These are phyloP conservation scores for Chrysanthemum makinoi DNA, from an alignment of 129 eudicot genomes.

Conservation along the genomic window DNA sequence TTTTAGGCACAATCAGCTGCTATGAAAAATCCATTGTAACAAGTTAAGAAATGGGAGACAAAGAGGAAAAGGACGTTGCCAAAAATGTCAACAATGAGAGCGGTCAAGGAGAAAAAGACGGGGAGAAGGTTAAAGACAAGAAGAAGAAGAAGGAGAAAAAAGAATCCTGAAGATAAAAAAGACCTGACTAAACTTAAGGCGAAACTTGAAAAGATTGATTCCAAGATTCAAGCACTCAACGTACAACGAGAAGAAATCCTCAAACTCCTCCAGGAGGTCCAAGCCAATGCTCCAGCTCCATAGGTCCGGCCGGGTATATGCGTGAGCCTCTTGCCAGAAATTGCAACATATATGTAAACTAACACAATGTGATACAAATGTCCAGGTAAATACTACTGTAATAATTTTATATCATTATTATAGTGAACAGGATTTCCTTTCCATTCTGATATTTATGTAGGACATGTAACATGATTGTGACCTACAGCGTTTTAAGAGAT, in stretches of 20 bases:
- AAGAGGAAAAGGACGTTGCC: slow-evolving; percentile 37
- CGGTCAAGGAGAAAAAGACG: slow-evolving; percentile 33
- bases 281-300: slow-evolving; percentile 34
- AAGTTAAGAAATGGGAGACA: slow-evolving; percentile 51
- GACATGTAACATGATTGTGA: not conserved
- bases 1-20: not conserved
- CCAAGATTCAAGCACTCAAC: slow-evolving; percentile 45
- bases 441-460: not conserved
- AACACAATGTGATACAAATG: not conserved
- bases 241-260: slow-evolving; percentile 55
- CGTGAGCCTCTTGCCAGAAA: not conserved
- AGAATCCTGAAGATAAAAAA: slow-evolving; percentile 60
- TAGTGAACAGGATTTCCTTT: not conserved
- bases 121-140: slow-evolving; percentile 44
- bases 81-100: slow-evolving; percentile 26
- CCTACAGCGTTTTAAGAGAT: not conserved
- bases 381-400: not conserved
- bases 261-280: slow-evolving; percentile 43
- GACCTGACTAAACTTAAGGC: slow-evolving; percentile 52
- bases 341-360: slow-evolving; percentile 10
- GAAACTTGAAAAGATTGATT: slow-evolving; percentile 55
- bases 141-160: slow-evolving; percentile 42
- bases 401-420: not conserved
- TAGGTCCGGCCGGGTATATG: not conserved
- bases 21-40: not conserved